Percentiles rank a stretch among this genome's conserved stretches.
phyloP scores from a whole-genome alignment of 768 basidiomycete species.

The Xanthoconium purpureum region DNA sequence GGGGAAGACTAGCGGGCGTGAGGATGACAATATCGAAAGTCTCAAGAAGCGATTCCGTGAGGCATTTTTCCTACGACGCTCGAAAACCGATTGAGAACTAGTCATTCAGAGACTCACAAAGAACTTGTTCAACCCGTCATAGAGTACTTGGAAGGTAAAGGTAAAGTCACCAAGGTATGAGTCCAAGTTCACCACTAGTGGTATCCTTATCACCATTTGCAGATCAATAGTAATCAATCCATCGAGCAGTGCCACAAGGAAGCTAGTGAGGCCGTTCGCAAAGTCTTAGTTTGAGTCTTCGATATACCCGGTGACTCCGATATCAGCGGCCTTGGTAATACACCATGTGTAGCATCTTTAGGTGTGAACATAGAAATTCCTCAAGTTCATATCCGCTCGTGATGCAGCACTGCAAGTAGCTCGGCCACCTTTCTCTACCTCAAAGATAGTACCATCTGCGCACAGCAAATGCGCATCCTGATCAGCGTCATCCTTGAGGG shows the following conservation, averaged over 20 bases:
- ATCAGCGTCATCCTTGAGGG: slow-evolving; percentile 54
- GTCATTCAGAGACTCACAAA: slow-evolving; percentile 68
- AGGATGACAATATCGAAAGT: slow-evolving; percentile 91
- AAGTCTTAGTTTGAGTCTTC: slow-evolving; percentile 37
- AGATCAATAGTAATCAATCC: slow-evolving; percentile 69
- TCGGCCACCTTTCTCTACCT: slow-evolving; percentile 58
- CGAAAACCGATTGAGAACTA: background rate
- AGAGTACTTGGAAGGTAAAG: slow-evolving; percentile 62
- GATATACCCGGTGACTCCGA: slow-evolving; percentile 5
- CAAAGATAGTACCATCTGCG: slow-evolving; percentile 70
- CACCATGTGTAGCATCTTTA: slow-evolving; percentile 22
- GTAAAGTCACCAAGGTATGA: slow-evolving; percentile 76
- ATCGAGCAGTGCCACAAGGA: slow-evolving; percentile 70
- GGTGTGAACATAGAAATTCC: slow-evolving; percentile 47
- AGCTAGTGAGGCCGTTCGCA: slow-evolving; percentile 52
- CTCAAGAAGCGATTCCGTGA: slow-evolving; percentile 95
- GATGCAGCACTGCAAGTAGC: slow-evolving; percentile 47
- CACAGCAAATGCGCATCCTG: slow-evolving; percentile 69
- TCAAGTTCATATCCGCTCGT: slow-evolving; percentile 27
- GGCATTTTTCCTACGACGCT: slow-evolving; percentile 23
- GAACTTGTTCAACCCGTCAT: slow-evolving; percentile 93
- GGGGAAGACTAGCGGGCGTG: slow-evolving; percentile 90
- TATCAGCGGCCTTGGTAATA: background rate
- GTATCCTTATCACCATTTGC: slow-evolving; percentile 1
- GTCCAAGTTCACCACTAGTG: background rate